A percentile compares a stretch with the other conserved stretches of the same genome.
Evolutionary conservation across 2,329 filamentous ascomycete genomes (phyloP).

Genomic region (Zasmidium cellare): DNA sequence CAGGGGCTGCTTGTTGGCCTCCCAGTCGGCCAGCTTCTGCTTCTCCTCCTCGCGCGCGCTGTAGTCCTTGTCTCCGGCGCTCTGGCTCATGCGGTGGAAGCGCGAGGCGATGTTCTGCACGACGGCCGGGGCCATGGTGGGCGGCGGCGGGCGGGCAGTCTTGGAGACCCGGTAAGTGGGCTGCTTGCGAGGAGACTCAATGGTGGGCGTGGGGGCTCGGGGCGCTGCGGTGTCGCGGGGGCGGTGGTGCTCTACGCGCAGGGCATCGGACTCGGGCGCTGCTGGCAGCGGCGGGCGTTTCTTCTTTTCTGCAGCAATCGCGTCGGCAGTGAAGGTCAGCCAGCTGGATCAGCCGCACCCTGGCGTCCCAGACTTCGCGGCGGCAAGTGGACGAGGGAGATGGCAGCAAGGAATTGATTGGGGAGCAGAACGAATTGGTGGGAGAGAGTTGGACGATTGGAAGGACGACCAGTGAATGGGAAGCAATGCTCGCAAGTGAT

Average conservation of each 20-base stretch:
- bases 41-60: slow-evolving; percentile 49
- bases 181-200: neutral
- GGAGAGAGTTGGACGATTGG: neutral
- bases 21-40: slow-evolving; percentile 47
- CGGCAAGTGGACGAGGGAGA: neutral
- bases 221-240: neutral
- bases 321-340: neutral
- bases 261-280: neutral
- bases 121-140: slow-evolving; percentile 33
- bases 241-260: neutral
- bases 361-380: neutral
- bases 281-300: neutral
- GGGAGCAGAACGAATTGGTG: neutral
- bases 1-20: slow-evolving; percentile 45
- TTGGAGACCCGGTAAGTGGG: neutral
- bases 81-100: slow-evolving; percentile 36
- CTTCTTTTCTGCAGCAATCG: neutral
- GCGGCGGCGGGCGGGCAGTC: neutral
- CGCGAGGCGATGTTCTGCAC: slow-evolving; percentile 36
- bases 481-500: neutral
- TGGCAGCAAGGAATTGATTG: neutral
- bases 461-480: neutral
- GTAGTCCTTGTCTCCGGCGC: slow-evolving; percentile 27
- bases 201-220: neutral
- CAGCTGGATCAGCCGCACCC: neutral